A percentile compares a stretch with the other conserved stretches of the same genome.
Evolutionary conservation across 495 filamentous ascomycete genomes (phyloP).

Genomic region (Trichocladium uniseriatum): DNA sequence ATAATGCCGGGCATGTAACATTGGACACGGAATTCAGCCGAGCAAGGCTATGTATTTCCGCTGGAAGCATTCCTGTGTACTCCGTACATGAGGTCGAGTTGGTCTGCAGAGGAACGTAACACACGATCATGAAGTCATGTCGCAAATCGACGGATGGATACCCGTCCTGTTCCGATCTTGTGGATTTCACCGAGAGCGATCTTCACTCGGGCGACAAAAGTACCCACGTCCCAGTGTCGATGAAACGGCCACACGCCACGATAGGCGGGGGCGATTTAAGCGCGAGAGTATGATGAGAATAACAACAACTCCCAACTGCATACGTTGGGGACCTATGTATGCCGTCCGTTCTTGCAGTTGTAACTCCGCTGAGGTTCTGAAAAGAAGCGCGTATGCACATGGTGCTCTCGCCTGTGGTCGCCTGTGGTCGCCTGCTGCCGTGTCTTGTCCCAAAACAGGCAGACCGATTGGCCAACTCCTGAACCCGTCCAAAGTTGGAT

Average conservation of each 20-base stretch:
- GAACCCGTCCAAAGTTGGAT: too few species aligned
- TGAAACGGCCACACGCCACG: background rate
- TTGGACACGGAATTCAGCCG: slow-evolving; percentile 3
- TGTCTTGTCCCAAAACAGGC: background rate
- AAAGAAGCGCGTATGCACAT: background rate
- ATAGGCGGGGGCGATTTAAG: too few species aligned
- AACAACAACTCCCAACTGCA: too few species aligned
- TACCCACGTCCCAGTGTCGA: background rate
- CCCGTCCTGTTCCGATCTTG: background rate
- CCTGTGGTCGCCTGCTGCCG: background rate
- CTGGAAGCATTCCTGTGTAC: too few species aligned
- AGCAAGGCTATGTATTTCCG: too few species aligned
- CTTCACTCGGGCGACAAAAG: background rate
- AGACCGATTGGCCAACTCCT: background rate
- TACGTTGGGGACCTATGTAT: too few species aligned
- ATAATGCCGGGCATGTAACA: background rate
- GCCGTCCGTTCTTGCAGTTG: too few species aligned
- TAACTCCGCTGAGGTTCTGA: too few species aligned
- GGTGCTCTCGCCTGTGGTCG: too few species aligned
- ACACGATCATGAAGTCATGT: background rate
- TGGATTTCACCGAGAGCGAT: background rate
- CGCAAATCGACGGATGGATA: background rate
- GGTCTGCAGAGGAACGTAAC: too few species aligned
- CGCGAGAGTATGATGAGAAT: too few species aligned
- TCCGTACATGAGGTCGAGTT: too few species aligned